phyloP scores from a whole-genome alignment of 2,329 filamentous ascomycete genomes.

The Arachnomyces sp. region DNA sequence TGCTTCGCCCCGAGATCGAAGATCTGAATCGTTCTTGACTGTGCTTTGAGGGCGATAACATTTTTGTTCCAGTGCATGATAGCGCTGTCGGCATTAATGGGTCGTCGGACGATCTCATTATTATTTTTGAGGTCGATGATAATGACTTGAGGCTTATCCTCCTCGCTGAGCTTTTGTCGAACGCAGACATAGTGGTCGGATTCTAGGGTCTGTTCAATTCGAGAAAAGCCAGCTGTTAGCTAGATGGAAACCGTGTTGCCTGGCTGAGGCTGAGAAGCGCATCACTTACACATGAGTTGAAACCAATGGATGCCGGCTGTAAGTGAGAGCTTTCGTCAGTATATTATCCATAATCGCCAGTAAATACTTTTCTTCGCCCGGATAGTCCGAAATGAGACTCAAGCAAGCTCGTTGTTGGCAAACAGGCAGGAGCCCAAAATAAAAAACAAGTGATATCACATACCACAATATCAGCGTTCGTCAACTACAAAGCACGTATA shows the following conservation, averaged over 20 bases:
- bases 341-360: conserved; percentile 10
- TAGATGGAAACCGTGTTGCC: conserved; percentile 4
- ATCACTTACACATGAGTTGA: conserved; percentile 71
- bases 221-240: conserved; percentile 13
- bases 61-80: conserved; percentile 98
- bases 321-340: conserved; percentile 20
- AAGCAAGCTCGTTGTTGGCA: conserved; percentile 1
- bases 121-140: conserved; percentile 96
- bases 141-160: conserved; percentile 82
- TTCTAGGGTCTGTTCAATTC: conserved; percentile 77
- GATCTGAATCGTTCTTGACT: conserved; percentile 90
- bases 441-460: conserved; percentile 20
- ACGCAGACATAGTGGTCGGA: conserved; percentile 95
- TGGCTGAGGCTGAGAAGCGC: conserved; percentile 4
- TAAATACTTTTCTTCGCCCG: conserved; percentile 1
- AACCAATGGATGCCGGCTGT: conserved; percentile 66
- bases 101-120: conserved; percentile 88
- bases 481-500: conserved; percentile 37
- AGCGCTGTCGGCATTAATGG: conserved; percentile 98
- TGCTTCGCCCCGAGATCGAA: conserved; percentile 89
- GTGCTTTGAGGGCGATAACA: conserved; percentile 93
- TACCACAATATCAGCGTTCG: conserved; percentile 47
- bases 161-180: conserved; percentile 82
- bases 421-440: conserved; percentile 12
- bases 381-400: conserved; percentile 7